Base-by-base conservation (phyloP, 1,284 basidiomycete species). In the Meira nashicola region DNA sequence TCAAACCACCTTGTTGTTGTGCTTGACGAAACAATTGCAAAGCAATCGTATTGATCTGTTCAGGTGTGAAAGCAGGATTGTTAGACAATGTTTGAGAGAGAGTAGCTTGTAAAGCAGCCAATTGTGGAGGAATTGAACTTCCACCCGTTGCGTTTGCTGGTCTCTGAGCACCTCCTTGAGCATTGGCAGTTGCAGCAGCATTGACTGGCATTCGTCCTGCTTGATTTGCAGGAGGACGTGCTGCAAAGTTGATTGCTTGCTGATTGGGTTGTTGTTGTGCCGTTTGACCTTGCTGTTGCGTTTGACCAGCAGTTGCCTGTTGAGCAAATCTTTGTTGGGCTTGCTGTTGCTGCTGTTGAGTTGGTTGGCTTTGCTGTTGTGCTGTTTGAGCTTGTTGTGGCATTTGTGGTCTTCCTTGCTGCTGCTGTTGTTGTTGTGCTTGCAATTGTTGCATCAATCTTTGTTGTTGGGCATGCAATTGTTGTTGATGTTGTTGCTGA, bases 311-410 rank as follows among this genome's bases (percentile, higher is more conserved):
- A 39, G 37, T n/a, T 53, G 50, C 21, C 23, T 28, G 43, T 23
- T 55, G 54, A 0, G 59, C 63, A n/a, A 64, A 57, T 14, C 62
- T 54, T 55, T 62, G 60, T 39, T 67, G 68, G 0, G 58, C 56
- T 39, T 67, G 63, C 6, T 63, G 64, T 39, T 70, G 68, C 25
- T 55, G 57, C 40, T 70, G 68, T 6, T 59, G 54, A 2, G 37
- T 28, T 5, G 38, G 50, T 9, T 68, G 66, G 57, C 61, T 39
- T 41, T 63, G 65, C 37, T 66, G 33, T 0, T 60, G 61, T 1
- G 60, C 62, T 17, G 58, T 55, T 40, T 63, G 60, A 10, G 53
- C 54, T 48, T 61, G 60, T n/a, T 49, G 49, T 47, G 64, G 67
- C 17, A 55, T 53, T 47, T 63, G 61, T 19, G 51, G n/a, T 17